Evolutionary conservation across 129 eudicot genomes (phyloP).

Genomic region (Saussurea involucrata): DNA sequence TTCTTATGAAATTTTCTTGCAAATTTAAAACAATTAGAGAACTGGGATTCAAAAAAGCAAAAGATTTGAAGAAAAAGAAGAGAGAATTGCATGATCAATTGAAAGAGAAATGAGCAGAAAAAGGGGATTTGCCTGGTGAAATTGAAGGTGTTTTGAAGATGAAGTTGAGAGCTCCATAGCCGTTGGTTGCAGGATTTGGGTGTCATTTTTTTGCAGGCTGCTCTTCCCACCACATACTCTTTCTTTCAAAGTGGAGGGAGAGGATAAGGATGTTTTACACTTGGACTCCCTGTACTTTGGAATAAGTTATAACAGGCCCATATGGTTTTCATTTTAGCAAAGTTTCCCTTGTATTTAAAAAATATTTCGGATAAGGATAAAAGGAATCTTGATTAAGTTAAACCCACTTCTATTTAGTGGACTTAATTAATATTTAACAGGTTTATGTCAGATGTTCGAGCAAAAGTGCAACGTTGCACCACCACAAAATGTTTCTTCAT

Average conservation of each 20-base stretch:
- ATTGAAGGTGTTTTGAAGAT: constrained; percentile 27
- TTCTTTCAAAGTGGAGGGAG: constrained; percentile 6
- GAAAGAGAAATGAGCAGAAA: background rate
- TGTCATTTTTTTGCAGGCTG: constrained; percentile 30
- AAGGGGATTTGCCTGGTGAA: constrained; percentile 33
- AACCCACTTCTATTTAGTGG: no score
- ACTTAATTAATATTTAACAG: no score
- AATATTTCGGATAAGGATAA: background rate
- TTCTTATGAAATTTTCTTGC: background rate
- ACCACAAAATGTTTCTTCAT: no score
- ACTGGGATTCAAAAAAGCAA: background rate
- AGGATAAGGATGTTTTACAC: constrained; percentile 30
- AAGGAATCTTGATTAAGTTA: background rate
- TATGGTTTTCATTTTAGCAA: background rate
- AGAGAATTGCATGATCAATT: background rate
- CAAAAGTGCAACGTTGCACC: no score
- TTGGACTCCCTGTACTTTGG: constrained; percentile 4
- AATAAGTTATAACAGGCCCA: background rate
- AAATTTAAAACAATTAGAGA: background rate
- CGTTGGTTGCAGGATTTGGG: constrained; percentile 30
- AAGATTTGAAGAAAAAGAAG: background rate
- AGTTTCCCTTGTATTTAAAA: background rate
- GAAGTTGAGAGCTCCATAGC: constrained; percentile 25
- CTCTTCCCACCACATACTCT: constrained; percentile 21
- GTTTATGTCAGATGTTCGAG: no score